Base-by-base conservation (phyloP, 2,329 filamentous ascomycete genomes). In the Capronia epimyces region DNA sequence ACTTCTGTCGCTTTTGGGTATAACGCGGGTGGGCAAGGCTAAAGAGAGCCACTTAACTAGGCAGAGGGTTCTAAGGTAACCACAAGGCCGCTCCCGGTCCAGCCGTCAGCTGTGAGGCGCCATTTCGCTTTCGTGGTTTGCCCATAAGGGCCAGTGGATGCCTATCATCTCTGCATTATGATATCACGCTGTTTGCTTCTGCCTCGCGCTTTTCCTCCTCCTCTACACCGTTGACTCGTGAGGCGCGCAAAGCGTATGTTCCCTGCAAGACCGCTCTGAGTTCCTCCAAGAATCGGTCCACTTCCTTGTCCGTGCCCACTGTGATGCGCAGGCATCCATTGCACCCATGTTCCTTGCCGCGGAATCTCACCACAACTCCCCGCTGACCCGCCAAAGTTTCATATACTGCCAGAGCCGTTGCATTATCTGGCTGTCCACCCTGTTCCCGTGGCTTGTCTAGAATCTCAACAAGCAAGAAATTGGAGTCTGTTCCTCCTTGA, bases 401-500 rank as follows among this genome's bases (percentile, higher is more conserved):
- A 67, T 98, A 98, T 6, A 91, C 85, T 9, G 80, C 81, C 63
- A 90, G 68, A 13, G 93, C 93, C 1, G 80, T 79, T 43, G 75
- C 74, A 61, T 96, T 98, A 64, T 89, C 86, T 1, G 93, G 86
- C 65, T 82, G 74, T 0, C 87, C 88, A 3, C 71, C 71, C 46
- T 74, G 62, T n/a, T 68, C 65, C 21, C 63, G 60, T 1, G 78
- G 71, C 16, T 72, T 71, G 64, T 94, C 80, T 25, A 95, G 73
- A 64, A 98, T 87, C 74, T 97, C 88, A 50, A 88, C 90, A 7
- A 98, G 78, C 63, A 98, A 62, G 66, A 97, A 98, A 67, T 98
- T 98, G 57, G 87, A 86, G 50, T 83, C 84, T 1, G 73, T 75
- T 2, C 93, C 93, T 43, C 93, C 93, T 16, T 85, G 76, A 62